Base-by-base conservation (phyloP, 495 filamentous ascomycete genomes). In the Entonaema liquescens region DNA sequence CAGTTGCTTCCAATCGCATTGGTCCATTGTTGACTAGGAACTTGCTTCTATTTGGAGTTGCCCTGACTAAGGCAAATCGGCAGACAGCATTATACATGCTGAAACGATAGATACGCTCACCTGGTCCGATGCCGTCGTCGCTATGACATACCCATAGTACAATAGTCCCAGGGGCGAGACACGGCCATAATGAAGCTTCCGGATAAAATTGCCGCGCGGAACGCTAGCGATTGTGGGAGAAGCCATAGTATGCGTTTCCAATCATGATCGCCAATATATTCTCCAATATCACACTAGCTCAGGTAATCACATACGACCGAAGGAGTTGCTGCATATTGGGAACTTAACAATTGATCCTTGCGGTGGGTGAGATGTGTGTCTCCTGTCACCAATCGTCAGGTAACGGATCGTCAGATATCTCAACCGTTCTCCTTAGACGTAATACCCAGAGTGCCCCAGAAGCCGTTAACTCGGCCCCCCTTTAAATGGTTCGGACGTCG, bases 311-410 rank as follows among this genome's bases (percentile, higher is more conserved):
- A 35, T 68, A 28, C 52, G 47, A 58, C 31, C 50, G 35, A 62
- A 63, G 17, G 67, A 59, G 31, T 64, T 65, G 25, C 26, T 49
- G n/a, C 52, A 26, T 60, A 40, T 44, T 42, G 33, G 26, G 61
- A 50, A 69, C 44, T 53, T 50, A 57, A 53, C 35, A 29, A 55
- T 74, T 63, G 54, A 76, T 66, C 74, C 67, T 47, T 36, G 63
- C 15, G 54, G 61, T 71, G 66, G 33, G 67, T 47, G 50, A 53
- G 28, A 28, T 53, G 7, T 31, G 59, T 40, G 50, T 65, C 31
- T 55, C 52, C 50, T n/a, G 47, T 65, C 55, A 4, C 61, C 53
- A 54, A n/a, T 49, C 40, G 47, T 63, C 61, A 65, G 53, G 55
- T 52, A 65, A 75, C 42, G 59, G 65, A 75, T 72, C 61, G 38